Base-by-base conservation (phyloP, 257 asterid genomes). In the Salvia splendens region DNA sequence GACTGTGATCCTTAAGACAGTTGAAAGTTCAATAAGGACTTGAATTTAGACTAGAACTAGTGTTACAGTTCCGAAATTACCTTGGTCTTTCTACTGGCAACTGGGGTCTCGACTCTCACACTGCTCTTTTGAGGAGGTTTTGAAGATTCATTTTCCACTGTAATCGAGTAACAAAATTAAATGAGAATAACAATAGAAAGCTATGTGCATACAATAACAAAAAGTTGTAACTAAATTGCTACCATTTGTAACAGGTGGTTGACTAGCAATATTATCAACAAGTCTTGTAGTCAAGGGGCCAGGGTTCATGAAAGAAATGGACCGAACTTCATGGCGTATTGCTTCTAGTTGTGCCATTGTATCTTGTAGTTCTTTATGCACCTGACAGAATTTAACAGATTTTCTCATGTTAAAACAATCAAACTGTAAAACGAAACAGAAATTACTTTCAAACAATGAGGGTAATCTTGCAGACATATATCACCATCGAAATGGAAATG, bases 291-390 rank as follows among this genome's bases (percentile, higher is more conserved):
- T 78, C 80, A 83, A 33, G 68, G 87, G 82, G 74, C 96, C 87
- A 54, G 96, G 93, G 81, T 85, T 86, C 81, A 88, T 63, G 70
- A 86, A 85, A 42, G 96, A 87, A 70, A 92, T 52, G 4, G 87
- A 71, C 40, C 90, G 91, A 56, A 89, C 75, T 76, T 92, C 96
- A 77, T 86, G 90, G 52, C 86, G 89, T 79, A 93, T 93, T 69
- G 90, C 94, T 70, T 89, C 91, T 69, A 93, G 51, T 70, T 93
- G 96, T 53, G 99, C 89, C 80, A 86, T 82, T 66, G 95, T 75
- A 53, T 93, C 99, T 85, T 88, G 97, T 75, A 88, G 74, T 79
- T 93, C 97, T 74, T 88, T 93, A 75, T 88, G 95, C 54, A 93
- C 89, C 95, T 92, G 79, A 32, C 41, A 76, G 47, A 51, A 56